These are phyloP conservation scores for Cryptomeria japonica DNA, from an alignment of 75 land plant species.

Conservation along the genomic window DNA sequence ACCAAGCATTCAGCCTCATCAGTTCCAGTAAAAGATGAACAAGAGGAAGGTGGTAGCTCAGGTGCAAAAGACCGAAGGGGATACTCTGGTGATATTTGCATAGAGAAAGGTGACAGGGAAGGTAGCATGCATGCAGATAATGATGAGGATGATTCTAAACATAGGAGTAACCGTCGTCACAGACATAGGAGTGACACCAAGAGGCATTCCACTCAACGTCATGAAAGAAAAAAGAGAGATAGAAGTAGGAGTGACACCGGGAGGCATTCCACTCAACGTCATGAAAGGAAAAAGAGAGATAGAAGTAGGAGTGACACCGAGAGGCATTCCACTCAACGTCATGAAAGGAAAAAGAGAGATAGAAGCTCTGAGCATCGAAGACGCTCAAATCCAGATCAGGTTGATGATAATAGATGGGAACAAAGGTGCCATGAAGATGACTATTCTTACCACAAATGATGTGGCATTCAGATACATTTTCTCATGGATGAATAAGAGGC, in stretches of 20 bases:
- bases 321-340: not conserved
- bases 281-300: conserved; percentile 1
- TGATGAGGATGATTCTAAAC: conserved; percentile 3
- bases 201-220: not conserved
- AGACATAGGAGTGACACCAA: conserved; percentile 6
- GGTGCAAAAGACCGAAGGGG: not conserved
- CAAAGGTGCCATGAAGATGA: not conserved
- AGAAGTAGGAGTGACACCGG: conserved; percentile 9
- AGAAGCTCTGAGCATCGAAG: conserved; percentile 5
- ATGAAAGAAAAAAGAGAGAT: conserved; percentile 2
- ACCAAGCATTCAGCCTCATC: not conserved
- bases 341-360: conserved; percentile 1
- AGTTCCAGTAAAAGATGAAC: not conserved
- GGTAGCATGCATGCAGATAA: not conserved
- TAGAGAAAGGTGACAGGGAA: not conserved
- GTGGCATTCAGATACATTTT: not conserved
- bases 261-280: not conserved
- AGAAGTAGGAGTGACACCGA: conserved; percentile 11
- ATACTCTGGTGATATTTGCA: not conserved
- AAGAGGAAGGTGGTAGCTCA: not conserved
- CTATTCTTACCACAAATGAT: not conserved
- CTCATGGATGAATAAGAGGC: not conserved
- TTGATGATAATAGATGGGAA: not conserved
- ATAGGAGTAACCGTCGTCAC: not conserved
- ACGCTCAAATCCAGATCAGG: not conserved